Evolutionary conservation across 2,329 filamentous ascomycete species (phyloP).

Genomic region (Clarireedia homoeocarpa): DNA sequence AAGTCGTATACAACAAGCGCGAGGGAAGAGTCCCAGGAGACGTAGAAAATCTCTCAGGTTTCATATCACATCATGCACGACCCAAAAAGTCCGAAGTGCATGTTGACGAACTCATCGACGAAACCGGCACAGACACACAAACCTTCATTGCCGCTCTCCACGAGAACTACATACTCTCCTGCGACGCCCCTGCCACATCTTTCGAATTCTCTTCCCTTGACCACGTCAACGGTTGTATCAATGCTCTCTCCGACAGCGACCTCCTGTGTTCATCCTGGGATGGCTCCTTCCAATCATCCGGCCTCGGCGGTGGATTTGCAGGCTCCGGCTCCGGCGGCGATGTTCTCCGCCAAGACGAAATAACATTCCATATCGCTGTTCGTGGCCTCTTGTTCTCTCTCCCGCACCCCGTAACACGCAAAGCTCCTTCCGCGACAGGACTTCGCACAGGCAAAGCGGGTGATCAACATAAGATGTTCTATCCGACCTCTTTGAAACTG

Average conservation of each 20-base stretch:
- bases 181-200: slow-evolving; percentile 47
- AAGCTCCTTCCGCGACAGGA: slow-evolving; percentile 32
- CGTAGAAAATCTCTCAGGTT: slow-evolving; percentile 50
- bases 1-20: slow-evolving; percentile 94
- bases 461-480: slow-evolving; percentile 85
- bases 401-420: slow-evolving; percentile 77
- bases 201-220: slow-evolving; percentile 59
- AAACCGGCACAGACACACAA: slow-evolving; percentile 84
- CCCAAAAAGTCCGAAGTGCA: slow-evolving; percentile 57
- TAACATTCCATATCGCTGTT: slow-evolving; percentile 85
- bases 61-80: slow-evolving; percentile 48
- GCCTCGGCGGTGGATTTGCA: slow-evolving; percentile 39
- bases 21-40: slow-evolving; percentile 43
- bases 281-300: slow-evolving; percentile 55
- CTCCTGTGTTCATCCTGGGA: slow-evolving; percentile 69
- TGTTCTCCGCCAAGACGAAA: slow-evolving; percentile 81
- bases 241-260: slow-evolving; percentile 80
- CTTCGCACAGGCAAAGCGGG: slow-evolving; percentile 32
- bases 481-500: slow-evolving; percentile 73
- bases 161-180: slow-evolving; percentile 88
- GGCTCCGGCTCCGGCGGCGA: slow-evolving; percentile 57
- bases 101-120: slow-evolving; percentile 76
- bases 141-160: slow-evolving; percentile 88
- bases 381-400: slow-evolving; percentile 79
- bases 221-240: slow-evolving; percentile 76